Evolutionary conservation across 176 grass and related monocot species (phyloP).

Genomic region (Juncus effusus): DNA sequence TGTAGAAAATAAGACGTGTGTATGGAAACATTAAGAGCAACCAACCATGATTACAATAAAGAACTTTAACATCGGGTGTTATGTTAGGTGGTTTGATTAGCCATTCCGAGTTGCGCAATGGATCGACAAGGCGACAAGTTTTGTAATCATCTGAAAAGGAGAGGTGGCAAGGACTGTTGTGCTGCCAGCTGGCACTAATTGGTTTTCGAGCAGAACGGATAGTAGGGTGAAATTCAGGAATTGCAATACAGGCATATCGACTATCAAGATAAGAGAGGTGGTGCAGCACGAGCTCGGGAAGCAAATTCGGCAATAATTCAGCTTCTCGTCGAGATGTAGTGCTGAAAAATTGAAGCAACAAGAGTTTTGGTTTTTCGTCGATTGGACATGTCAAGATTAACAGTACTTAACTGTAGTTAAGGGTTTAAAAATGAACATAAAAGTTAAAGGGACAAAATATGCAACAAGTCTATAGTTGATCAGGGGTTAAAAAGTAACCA

Average conservation of each 20-base stretch:
- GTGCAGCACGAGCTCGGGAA: background rate
- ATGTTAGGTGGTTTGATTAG: background rate
- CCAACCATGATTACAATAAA: background rate
- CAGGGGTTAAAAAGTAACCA: too few species aligned
- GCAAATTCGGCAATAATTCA: background rate
- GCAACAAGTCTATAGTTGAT: too few species aligned
- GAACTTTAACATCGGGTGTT: background rate
- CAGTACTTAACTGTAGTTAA: too few species aligned
- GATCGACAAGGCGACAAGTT: background rate
- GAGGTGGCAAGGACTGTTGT: background rate
- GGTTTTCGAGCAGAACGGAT: too few species aligned
- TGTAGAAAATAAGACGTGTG: background rate
- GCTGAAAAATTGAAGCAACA: too few species aligned
- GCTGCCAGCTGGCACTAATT: background rate
- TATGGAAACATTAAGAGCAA: background rate
- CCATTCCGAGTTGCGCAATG: background rate
- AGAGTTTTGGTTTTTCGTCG: too few species aligned
- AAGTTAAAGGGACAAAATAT: too few species aligned
- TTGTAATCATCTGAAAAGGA: background rate
- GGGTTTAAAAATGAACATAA: too few species aligned
- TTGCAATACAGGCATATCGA: slow-evolving; percentile 1
- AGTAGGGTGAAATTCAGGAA: background rate
- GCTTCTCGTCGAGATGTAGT: background rate
- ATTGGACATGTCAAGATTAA: too few species aligned
- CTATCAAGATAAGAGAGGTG: slow-evolving; percentile 12